Evolutionary conservation across 192 early-diverging fungal genomes (phyloP).

Genomic region (Coemansia sp.): DNA sequence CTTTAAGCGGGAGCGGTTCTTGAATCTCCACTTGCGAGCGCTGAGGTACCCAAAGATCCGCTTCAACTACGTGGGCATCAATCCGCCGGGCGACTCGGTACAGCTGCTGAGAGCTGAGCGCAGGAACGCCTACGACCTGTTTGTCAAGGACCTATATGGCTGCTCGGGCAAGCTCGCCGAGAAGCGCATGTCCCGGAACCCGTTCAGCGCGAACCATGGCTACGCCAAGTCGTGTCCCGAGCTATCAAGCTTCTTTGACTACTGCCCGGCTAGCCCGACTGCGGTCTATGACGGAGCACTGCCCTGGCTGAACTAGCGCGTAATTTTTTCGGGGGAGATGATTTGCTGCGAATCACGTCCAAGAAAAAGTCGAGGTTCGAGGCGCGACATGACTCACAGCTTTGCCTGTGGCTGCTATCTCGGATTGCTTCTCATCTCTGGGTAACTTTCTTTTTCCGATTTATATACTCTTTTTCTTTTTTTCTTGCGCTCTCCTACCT

Average conservation of each 20-base stretch:
- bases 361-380: not conserved
- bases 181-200: constrained; percentile 39
- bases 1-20: constrained; percentile 51
- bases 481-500: not conserved
- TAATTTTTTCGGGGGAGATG: not conserved
- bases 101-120: constrained; percentile 21
- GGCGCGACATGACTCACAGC: not conserved
- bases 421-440: not conserved
- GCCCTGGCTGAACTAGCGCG: constrained; percentile 41
- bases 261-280: constrained; percentile 33
- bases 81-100: constrained; percentile 35
- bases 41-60: constrained; percentile 50
- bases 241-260: constrained; percentile 41
- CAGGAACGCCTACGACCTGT: constrained; percentile 37
- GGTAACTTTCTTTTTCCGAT: not conserved
- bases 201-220: constrained; percentile 37
- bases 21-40: constrained; percentile 50
- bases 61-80: constrained; percentile 55
- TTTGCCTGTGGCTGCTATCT: not conserved
- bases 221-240: constrained; percentile 51
- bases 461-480: not conserved
- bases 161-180: constrained; percentile 32
- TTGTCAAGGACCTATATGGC: constrained; percentile 47
- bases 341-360: not conserved
- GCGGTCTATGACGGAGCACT: constrained; percentile 43